Percentiles rank a stretch among this genome's conserved stretches.
phyloP scores from a whole-genome alignment of 78 protist species.

The Planoprotostelium fungivorum region DNA sequence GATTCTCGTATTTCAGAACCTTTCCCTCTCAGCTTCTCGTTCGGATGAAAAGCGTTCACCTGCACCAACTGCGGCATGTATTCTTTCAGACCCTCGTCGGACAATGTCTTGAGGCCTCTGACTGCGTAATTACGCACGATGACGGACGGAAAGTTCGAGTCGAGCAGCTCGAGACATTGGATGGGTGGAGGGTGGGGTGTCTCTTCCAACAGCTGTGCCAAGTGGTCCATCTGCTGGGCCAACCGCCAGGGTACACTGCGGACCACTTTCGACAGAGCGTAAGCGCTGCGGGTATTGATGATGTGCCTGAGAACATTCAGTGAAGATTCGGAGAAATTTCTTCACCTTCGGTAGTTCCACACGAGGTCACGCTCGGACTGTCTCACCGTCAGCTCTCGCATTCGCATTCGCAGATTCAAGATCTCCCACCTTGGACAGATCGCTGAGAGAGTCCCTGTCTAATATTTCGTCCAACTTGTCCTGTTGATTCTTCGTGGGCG shows the following conservation, averaged over 20 bases:
- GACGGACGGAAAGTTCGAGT: constrained; percentile 62
- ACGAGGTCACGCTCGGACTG: not conserved
- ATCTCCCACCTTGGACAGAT: not conserved
- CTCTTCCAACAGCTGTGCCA: constrained; percentile 13
- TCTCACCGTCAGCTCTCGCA: not conserved
- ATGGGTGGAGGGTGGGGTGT: constrained; percentile 39
- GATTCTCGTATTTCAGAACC: constrained; percentile 75
- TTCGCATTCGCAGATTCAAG: not conserved
- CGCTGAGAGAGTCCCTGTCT: not conserved
- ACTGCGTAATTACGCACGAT: constrained; percentile 80
- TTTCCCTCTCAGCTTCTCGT: not conserved
- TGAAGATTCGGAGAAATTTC: no score
- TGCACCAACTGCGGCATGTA: constrained; percentile 76
- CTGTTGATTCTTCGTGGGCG: not conserved
- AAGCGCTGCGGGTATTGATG: not conserved
- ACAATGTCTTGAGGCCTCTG: constrained; percentile 32
- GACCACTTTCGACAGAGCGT: not conserved
- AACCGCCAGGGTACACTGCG: not conserved
- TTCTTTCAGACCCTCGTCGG: constrained; percentile 64
- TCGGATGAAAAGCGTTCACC: not conserved
- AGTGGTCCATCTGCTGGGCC: not conserved
- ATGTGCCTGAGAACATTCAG: not conserved
- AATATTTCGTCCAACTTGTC: not conserved
- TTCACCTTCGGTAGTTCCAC: not conserved
- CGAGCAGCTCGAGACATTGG: constrained; percentile 70